Conservation (phyloP, 2,329 filamentous ascomycete species). For the Nigrograna mackinnonii region DNA sequence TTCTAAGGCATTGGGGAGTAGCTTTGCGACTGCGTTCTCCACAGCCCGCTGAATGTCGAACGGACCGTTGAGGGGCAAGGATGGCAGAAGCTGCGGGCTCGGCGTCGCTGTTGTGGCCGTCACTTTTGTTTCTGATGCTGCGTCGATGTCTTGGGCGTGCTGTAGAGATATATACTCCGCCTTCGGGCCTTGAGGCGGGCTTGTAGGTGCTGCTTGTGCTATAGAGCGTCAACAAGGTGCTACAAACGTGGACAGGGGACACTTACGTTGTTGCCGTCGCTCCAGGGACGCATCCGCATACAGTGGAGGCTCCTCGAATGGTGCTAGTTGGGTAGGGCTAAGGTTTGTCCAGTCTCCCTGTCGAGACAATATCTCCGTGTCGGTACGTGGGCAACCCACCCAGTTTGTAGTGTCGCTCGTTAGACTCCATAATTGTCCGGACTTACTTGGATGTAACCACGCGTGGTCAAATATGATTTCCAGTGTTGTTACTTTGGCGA, state of each 20-base stretch:
- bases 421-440: too few species aligned
- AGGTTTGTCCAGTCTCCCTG: not conserved
- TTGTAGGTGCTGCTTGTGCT: not conserved
- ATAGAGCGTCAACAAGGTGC: not conserved
- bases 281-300: not conserved
- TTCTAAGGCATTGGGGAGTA: not conserved
- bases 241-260: too few species aligned
- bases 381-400: too few species aligned
- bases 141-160: not conserved
- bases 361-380: not conserved
- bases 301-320: not conserved
- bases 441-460: too few species aligned
- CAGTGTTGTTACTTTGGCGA: not conserved
- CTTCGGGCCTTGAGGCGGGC: not conserved
- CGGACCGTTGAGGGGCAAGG: not conserved
- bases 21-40: not conserved
- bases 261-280: not conserved
- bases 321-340: not conserved
- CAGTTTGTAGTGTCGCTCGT: too few species aligned
- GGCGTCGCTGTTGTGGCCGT: not conserved
- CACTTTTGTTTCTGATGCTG: not conserved
- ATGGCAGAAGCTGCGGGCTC: not conserved
- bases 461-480: not conserved
- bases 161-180: not conserved
- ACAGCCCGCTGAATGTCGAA: not conserved